Evolutionary conservation across 371 early-diverging fungal species (phyloP).

Genomic region (Synchytrium microbalum): DNA sequence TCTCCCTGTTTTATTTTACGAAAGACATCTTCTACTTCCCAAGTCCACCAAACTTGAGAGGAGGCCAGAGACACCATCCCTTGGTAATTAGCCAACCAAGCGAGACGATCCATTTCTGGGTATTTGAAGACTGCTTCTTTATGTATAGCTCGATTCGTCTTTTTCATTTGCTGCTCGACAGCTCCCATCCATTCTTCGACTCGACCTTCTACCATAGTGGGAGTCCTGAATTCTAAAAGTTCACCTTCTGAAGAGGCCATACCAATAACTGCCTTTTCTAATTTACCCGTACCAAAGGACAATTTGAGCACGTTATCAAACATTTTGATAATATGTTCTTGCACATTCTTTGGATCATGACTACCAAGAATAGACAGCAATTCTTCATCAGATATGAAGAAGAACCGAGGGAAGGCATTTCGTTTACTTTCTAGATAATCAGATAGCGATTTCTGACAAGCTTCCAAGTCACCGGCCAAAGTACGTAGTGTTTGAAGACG

Average conservation of each 20-base stretch:
- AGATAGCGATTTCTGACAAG: constrained; percentile 47
- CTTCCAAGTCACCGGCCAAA: constrained; percentile 41
- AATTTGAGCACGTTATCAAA: constrained; percentile 49
- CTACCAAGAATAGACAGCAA: constrained; percentile 50
- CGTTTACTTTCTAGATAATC: constrained; percentile 52
- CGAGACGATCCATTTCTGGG: constrained; percentile 40
- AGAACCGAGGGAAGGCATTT: constrained; percentile 51
- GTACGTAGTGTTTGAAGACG: constrained; percentile 36
- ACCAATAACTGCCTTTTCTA: constrained; percentile 43
- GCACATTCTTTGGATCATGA: constrained; percentile 47
- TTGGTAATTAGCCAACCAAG: constrained; percentile 44
- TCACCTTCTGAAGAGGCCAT: constrained; percentile 53
- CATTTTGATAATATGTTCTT: constrained; percentile 56
- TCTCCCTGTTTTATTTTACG: constrained; percentile 46
- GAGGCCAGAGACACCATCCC: constrained; percentile 52
- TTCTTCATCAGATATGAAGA: constrained; percentile 56
- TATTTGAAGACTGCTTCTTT: constrained; percentile 52
- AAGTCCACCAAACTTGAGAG: constrained; percentile 58
- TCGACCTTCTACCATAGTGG: constrained; percentile 42
- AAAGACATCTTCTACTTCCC: constrained; percentile 55
- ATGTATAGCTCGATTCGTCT: constrained; percentile 42
- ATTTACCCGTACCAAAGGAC: constrained; percentile 44
- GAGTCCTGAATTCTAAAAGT: constrained; percentile 34
- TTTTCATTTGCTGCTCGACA: constrained; percentile 51
- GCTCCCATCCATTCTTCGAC: constrained; percentile 54